A percentile compares a stretch with the other conserved stretches of the same genome.
Conservation (phyloP, 1,284 basidiomycete species). For the Rhodotorula sp. region DNA sequence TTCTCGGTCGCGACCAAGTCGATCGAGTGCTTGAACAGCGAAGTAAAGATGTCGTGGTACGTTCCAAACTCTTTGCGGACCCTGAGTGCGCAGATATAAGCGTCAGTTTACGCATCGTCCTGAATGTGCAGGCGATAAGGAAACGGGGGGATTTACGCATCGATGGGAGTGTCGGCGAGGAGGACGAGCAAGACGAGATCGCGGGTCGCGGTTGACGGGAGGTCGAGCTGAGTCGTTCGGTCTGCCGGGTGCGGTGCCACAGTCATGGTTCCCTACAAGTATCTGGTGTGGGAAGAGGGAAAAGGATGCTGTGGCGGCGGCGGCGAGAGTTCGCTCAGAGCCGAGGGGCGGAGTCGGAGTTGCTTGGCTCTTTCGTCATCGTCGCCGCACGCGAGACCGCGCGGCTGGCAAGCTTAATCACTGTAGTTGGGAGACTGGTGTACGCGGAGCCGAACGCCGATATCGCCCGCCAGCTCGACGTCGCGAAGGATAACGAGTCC, state of each 20-base stretch:
- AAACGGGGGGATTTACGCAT: slow-evolving; percentile 8
- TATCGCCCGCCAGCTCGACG: too few species aligned
- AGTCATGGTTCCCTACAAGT: neutral
- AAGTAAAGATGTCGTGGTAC: slow-evolving; percentile 52
- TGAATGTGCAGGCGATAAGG: neutral
- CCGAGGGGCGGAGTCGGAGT: neutral
- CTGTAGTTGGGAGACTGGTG: too few species aligned
- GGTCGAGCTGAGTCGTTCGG: slow-evolving; percentile 6
- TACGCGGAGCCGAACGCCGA: too few species aligned
- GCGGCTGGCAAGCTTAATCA: neutral
- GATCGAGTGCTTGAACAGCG: slow-evolving; percentile 48
- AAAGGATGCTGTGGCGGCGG: neutral
- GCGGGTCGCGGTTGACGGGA: slow-evolving; percentile 8
- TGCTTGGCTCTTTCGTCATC: neutral
- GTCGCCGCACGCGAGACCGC: neutral
- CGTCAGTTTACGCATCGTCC: too few species aligned
- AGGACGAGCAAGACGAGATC: slow-evolving; percentile 36
- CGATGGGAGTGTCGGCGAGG: slow-evolving; percentile 43
- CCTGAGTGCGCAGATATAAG: slow-evolving; percentile 4
- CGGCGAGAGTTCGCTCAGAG: neutral
- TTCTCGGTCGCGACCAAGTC: slow-evolving; percentile 31
- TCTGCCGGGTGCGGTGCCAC: neutral
- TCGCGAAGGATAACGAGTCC: too few species aligned
- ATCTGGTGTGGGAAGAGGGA: neutral
- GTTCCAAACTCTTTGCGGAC: slow-evolving; percentile 49